phyloP scores from a whole-genome alignment of 1,139 yeast genomes.

The Kurtzmaniella quercitrusa region DNA sequence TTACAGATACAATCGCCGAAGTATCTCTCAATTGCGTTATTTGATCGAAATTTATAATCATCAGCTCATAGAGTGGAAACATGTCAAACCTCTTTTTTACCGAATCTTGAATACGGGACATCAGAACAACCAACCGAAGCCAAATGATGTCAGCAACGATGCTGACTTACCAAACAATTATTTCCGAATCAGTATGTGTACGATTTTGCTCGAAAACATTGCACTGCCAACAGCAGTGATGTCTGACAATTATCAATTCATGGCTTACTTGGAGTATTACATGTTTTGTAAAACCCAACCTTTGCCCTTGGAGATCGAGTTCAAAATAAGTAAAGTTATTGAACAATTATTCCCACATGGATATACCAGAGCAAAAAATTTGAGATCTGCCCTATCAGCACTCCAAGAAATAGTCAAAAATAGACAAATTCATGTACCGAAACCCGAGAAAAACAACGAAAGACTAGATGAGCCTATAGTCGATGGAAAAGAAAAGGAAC shows the following conservation, averaged over 20 bases:
- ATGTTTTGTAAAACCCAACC: slow-evolving; percentile 61
- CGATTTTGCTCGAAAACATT: slow-evolving; percentile 20
- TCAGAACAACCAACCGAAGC: slow-evolving; percentile 57
- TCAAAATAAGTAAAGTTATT: slow-evolving; percentile 47
- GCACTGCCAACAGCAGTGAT: slow-evolving; percentile 7
- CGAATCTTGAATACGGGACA: slow-evolving; percentile 67
- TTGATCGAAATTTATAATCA: slow-evolving; percentile 55
- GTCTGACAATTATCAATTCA: slow-evolving; percentile 37
- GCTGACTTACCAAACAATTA: slow-evolving; percentile 66
- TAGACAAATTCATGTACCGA: slow-evolving; percentile 8
- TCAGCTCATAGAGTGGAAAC: slow-evolving; percentile 43
- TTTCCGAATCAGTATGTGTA: slow-evolving; percentile 61
- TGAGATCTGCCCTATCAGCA: slow-evolving; percentile 38
- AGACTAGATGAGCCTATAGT: slow-evolving; percentile 14
- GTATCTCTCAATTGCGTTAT: slow-evolving; percentile 61
- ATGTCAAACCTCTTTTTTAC: slow-evolving; percentile 54
- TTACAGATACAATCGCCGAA: slow-evolving; percentile 53
- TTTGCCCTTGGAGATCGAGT: slow-evolving; percentile 62
- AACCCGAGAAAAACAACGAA: slow-evolving; percentile 15
- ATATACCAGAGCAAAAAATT: slow-evolving; percentile 33
- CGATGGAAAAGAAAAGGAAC: slow-evolving; percentile 16
- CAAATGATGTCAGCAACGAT: slow-evolving; percentile 32
- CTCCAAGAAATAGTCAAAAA: slow-evolving; percentile 26
- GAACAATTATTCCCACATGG: slow-evolving; percentile 15
- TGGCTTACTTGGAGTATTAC: slow-evolving; percentile 72